Evolutionary conservation across 345 rosid genomes (phyloP).

Genomic region (Psidium guajava): DNA sequence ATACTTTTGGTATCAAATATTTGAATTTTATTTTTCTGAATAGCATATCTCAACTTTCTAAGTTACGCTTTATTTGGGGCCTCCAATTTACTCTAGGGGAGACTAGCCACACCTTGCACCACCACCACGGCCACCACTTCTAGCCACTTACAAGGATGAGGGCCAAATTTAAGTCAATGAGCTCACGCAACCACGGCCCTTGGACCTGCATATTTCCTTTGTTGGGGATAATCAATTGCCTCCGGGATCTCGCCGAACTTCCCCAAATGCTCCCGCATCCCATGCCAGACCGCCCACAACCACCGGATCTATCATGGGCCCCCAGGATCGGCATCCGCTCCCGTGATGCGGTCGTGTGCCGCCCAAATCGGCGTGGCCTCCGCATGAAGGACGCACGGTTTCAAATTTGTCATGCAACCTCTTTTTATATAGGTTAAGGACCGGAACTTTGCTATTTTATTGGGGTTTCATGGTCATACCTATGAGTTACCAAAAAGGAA

Average conservation of each 20-base stretch:
- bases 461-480: background rate
- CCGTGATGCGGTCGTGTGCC: rapidly evolving
- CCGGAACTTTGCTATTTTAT: background rate
- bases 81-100: background rate
- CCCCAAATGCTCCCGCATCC: background rate
- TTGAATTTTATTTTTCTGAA: background rate
- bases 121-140: background rate
- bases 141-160: background rate
- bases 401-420: background rate
- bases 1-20: background rate
- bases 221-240: slow-evolving; percentile 77
- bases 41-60: background rate
- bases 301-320: background rate
- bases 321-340: background rate
- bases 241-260: slow-evolving; percentile 4
- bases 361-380: background rate
- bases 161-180: background rate
- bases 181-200: slow-evolving; percentile 83
- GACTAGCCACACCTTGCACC: background rate
- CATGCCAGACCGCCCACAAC: background rate
- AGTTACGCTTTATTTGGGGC: background rate
- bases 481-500: background rate
- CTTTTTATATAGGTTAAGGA: background rate
- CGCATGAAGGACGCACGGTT: background rate
- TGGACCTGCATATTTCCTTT: slow-evolving; percentile 84